phyloP scores from a whole-genome alignment of 169 alveolate species.

The Cryptosporidium parvum region DNA sequence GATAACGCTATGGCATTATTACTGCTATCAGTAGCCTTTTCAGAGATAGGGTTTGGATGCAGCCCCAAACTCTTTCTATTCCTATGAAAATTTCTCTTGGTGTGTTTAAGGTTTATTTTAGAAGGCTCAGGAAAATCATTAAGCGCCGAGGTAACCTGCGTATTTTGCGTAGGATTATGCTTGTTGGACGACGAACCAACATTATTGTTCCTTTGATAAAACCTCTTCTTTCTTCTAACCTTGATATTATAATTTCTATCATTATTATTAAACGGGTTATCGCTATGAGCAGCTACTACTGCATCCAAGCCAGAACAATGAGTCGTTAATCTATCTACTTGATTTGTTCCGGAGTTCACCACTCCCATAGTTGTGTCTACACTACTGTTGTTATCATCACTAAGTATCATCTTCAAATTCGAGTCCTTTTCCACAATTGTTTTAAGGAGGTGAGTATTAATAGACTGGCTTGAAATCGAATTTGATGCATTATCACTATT shows the following conservation, averaged over 20 bases:
- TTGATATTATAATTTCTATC: conserved; percentile 3
- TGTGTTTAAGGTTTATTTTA: neutral
- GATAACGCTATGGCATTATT: neutral
- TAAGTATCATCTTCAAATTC: conserved; percentile 8
- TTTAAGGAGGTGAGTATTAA: conserved; percentile 2
- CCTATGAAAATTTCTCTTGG: conserved; percentile 24
- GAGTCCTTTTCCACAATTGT: conserved; percentile 35
- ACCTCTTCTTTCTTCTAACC: conserved; percentile 60
- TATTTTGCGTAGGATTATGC: neutral
- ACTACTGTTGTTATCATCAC: conserved; percentile 64
- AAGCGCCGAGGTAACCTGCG: neutral
- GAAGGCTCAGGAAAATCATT: conserved; percentile 39
- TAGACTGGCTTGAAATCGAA: neutral
- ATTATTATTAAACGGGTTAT: conserved; percentile 51
- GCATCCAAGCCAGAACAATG: conserved; percentile 61
- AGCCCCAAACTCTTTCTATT: conserved; percentile 11
- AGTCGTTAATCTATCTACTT: conserved; percentile 9
- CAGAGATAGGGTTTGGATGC: neutral
- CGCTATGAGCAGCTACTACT: conserved; percentile 57
- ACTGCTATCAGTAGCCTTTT: neutral
- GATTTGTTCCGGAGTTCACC: conserved; percentile 52
- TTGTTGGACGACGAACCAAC: neutral
- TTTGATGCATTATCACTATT: neutral
- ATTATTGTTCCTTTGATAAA: neutral
- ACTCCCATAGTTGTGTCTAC: conserved; percentile 72